phyloP scores from a whole-genome alignment of 2,329 filamentous ascomycete genomes.

The Truncatella angustata region DNA sequence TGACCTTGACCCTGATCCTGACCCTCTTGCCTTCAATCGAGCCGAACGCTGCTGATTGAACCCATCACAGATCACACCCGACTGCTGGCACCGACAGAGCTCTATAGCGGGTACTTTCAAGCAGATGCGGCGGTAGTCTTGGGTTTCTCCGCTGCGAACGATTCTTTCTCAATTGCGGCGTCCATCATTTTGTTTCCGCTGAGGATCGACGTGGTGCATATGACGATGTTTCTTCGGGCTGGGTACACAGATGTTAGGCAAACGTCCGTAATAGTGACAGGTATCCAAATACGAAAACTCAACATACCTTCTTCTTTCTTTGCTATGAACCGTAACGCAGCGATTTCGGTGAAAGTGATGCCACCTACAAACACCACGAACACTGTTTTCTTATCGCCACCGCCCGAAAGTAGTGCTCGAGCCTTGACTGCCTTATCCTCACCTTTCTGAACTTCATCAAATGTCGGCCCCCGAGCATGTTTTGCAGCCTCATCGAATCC shows the following conservation, averaged over 20 bases:
- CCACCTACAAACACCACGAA: conserved; percentile 98
- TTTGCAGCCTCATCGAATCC: conserved; percentile 92
- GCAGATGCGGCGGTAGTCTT: conserved; percentile 16
- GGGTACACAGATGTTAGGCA: conserved; percentile 16
- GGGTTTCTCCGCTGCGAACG: conserved; percentile 49
- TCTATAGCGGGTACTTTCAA: conserved; percentile 3
- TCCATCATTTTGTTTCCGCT: conserved; percentile 89
- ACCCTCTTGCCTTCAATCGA: no score
- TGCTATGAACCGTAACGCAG: conserved; percentile 86
- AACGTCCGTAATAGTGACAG: no score
- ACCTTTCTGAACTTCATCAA: conserved; percentile 88
- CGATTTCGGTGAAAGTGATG: conserved; percentile 93
- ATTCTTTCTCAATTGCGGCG: conserved; percentile 71
- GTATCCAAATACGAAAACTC: no score
- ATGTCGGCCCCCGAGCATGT: conserved; percentile 81
- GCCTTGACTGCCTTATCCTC: conserved; percentile 92
- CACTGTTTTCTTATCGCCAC: conserved; percentile 74
- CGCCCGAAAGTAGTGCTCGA: conserved; percentile 75
- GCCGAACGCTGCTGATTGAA: no score
- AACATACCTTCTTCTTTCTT: conserved; percentile 75
- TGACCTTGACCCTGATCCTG: no score
- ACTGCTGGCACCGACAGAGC: no score
- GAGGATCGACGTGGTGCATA: conserved; percentile 89
- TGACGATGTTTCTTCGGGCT: conserved; percentile 79
- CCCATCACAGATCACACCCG: no score